Percentiles rank a stretch among this genome's conserved stretches.
Evolutionary conservation across 148 eudicot genomes (phyloP).

Genomic region (Rhododendron mucronatum): DNA sequence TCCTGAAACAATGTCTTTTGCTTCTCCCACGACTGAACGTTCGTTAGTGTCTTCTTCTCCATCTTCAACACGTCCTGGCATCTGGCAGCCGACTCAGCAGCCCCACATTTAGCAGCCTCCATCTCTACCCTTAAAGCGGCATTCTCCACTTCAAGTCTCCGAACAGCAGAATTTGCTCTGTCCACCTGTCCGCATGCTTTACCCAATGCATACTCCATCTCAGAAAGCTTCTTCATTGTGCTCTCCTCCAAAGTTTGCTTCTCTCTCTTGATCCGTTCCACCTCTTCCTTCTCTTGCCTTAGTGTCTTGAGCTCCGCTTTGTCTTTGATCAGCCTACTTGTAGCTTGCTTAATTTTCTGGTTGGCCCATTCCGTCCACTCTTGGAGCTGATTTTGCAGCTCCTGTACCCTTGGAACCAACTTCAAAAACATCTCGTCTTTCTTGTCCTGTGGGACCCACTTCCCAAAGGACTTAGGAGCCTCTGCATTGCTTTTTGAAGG

Average conservation of each 20-base stretch:
- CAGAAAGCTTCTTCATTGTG: conserved; percentile 82
- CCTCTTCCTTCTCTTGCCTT: conserved; percentile 89
- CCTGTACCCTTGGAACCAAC: conserved; percentile 46
- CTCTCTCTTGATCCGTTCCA: conserved; percentile 78
- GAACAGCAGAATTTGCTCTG: conserved; percentile 65
- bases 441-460: conserved; percentile 55
- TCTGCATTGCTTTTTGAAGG: conserved; percentile 36
- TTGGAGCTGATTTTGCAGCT: conserved; percentile 52
- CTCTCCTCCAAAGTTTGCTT: conserved; percentile 71
- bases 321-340: conserved; percentile 72
- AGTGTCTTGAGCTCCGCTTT: conserved; percentile 68
- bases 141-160: conserved; percentile 78
- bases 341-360: conserved; percentile 86
- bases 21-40: conserved; percentile 82
- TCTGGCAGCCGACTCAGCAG: conserved; percentile 76
- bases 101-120: conserved; percentile 82
- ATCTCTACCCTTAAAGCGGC: conserved; percentile 51
- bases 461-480: conserved; percentile 27
- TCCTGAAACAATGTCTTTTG: conserved; percentile 67
- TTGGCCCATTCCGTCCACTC: conserved; percentile 92
- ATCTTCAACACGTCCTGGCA: conserved; percentile 71
- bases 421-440: conserved; percentile 63
- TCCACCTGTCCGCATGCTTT: conserved; percentile 86
- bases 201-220: conserved; percentile 81
- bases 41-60: conserved; percentile 66